A percentile compares a stretch with the other conserved stretches of the same genome.
Conservation (phyloP, 2,329 filamentous ascomycete genomes). For the Pseudogymnoascus sp. region DNA sequence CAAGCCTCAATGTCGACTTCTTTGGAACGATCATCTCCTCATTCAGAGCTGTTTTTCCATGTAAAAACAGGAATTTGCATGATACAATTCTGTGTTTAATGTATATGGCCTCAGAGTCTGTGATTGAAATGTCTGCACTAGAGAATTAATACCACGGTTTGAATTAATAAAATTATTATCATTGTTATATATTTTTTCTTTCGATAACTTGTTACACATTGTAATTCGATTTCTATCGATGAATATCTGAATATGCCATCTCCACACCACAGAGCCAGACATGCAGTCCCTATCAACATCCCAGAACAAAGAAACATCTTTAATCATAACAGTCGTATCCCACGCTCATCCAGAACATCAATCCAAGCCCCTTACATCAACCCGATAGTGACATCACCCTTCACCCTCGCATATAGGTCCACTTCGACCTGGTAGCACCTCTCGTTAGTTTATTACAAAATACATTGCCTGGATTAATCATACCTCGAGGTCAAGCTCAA, state of each 20-base stretch:
- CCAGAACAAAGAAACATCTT: neutral
- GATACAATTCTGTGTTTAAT: neutral
- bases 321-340: neutral
- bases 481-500: constrained; percentile 37
- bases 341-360: neutral
- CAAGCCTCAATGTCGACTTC: no score
- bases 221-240: neutral
- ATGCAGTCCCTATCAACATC: neutral
- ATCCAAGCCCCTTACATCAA: constrained; percentile 29
- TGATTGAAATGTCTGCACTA: neutral
- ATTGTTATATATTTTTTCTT: no score
- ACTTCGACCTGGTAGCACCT: constrained; percentile 25
- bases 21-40: no score
- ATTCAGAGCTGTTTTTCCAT: no score
- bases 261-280: neutral
- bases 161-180: neutral
- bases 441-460: neutral
- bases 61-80: neutral
- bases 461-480: constrained; percentile 24
- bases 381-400: constrained; percentile 34
- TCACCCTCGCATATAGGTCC: constrained; percentile 30
- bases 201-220: neutral
- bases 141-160: neutral
- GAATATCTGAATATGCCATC: neutral
- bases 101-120: neutral